These are phyloP conservation scores for Globisporangium yorkense DNA, from an alignment of 352 stramenopile species.

Conservation along the genomic window DNA sequence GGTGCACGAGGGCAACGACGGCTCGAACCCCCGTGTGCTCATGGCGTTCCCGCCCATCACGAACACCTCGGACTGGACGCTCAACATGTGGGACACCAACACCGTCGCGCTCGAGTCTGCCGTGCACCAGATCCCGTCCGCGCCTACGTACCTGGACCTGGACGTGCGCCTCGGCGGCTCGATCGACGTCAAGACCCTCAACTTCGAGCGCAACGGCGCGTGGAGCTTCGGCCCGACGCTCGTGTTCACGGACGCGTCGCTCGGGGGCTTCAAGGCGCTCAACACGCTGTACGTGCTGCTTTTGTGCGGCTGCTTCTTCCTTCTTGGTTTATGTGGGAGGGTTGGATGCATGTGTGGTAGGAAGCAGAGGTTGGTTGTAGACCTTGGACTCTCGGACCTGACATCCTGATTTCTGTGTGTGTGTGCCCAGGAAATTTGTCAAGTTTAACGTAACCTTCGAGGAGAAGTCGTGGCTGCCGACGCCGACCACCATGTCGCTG, in stretches of 20 bases:
- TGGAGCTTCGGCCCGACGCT: constrained; percentile 18
- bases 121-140: constrained; percentile 13
- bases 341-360: neutral
- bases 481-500: constrained; percentile 21
- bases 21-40: constrained; percentile 10
- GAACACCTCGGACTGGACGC: constrained; percentile 18
- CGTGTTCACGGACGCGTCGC: constrained; percentile 12
- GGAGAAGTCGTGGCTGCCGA: constrained; percentile 27
- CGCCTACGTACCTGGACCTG: constrained; percentile 22
- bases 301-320: neutral
- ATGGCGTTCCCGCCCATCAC: constrained; percentile 19
- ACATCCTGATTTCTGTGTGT: neutral
- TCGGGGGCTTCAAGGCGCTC: constrained; percentile 22
- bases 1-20: constrained; percentile 8
- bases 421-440: constrained; percentile 20
- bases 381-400: no score
- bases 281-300: constrained; percentile 17
- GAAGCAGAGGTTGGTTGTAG: no score
- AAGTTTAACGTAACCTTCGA: constrained; percentile 38
- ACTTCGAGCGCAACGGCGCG: constrained; percentile 7
- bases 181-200: constrained; percentile 2
- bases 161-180: constrained; percentile 3
- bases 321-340: neutral
- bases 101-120: constrained; percentile 12
- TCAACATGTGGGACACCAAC: constrained; percentile 23